Evolutionary conservation across 306 rosid species (phyloP).

Genomic region (Delonix regia): DNA sequence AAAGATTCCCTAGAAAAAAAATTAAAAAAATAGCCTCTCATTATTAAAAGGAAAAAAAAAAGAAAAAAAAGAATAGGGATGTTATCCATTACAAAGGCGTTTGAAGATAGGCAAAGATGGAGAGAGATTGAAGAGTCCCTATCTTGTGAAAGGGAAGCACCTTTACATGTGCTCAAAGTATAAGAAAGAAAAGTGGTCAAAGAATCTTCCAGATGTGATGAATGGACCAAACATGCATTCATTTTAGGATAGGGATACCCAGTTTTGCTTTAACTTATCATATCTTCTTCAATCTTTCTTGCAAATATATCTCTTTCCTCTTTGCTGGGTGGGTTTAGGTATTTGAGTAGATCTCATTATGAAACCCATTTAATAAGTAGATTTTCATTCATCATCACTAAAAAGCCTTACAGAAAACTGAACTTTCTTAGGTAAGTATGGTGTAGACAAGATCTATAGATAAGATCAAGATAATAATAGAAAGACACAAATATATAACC

Average conservation of each 20-base stretch:
- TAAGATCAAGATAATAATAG: too few relatives aligned
- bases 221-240: conserved; percentile 3
- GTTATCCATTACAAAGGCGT: background rate
- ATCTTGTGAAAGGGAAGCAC: conserved; percentile 29
- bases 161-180: conserved; percentile 33
- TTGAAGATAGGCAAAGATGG: background rate
- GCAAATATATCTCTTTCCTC: background rate
- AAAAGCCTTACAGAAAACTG: too few relatives aligned
- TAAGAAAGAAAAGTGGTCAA: conserved; percentile 40
- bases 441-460: too few relatives aligned
- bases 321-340: too few relatives aligned
- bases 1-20: too few relatives aligned
- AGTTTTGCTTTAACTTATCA: background rate
- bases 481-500: too few relatives aligned
- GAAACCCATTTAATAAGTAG: too few relatives aligned
- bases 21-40: background rate
- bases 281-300: conserved; percentile 8
- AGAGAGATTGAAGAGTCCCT: conserved; percentile 19
- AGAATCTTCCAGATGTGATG: conserved; percentile 30
- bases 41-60: background rate
- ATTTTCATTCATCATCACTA: too few relatives aligned
- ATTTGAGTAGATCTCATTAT: too few relatives aligned
- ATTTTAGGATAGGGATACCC: conserved; percentile 6
- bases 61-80: background rate
- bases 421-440: too few relatives aligned